Evolutionary conservation across 495 filamentous ascomycete species (phyloP), one percentile per base, ranked within the genome.

Genomic region (Trichoderma asperelloides): DNA sequence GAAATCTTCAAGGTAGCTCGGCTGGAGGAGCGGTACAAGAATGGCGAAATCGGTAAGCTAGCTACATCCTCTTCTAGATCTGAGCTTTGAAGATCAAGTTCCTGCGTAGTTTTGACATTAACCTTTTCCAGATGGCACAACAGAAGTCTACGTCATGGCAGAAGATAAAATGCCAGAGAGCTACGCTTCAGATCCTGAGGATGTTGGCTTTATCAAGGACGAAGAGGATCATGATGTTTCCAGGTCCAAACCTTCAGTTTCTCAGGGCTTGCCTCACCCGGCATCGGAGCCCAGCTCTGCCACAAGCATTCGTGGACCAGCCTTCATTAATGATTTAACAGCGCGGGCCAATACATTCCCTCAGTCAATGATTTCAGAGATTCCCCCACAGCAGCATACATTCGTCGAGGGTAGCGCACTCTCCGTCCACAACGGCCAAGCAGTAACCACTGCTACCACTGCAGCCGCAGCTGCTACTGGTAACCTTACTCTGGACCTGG

Each of bases 1-100:
- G 88, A 90, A 72, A 84, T 91, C 6, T 91, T 89, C 72, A 85
- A 83, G 65, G 82, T 91, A 23, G 87, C 89, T 25, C 79, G 80
- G 64, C 75, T 78, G 70, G 87, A 92, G 72, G 88, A 91, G 69
- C 75, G 80, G 12, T 89, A 78, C 68, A 75, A 80, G 55, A 80
- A 84, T 62, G 82, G 83, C 18, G 82, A 88, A 69, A 83, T 89
- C 33, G 86, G 88, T 90, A 75, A 71, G 85, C 67, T 41, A 65
- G 23, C 41, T 23, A 16, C 57, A n/a, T 11, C 25, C 33, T 6
- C 23, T 69, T 51, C 72, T 74, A 66, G 70, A 64, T 16, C 18
- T 45, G 43, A 45, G 11, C 2, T 13, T 15, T 45, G 2, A 2
- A 60, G 25, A 28, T 2, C 6, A 28, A 27, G 8, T n/a, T 2